phyloP scores from a whole-genome alignment of 139 green algal genomes.

The Tetratostichococcus sp. region DNA sequence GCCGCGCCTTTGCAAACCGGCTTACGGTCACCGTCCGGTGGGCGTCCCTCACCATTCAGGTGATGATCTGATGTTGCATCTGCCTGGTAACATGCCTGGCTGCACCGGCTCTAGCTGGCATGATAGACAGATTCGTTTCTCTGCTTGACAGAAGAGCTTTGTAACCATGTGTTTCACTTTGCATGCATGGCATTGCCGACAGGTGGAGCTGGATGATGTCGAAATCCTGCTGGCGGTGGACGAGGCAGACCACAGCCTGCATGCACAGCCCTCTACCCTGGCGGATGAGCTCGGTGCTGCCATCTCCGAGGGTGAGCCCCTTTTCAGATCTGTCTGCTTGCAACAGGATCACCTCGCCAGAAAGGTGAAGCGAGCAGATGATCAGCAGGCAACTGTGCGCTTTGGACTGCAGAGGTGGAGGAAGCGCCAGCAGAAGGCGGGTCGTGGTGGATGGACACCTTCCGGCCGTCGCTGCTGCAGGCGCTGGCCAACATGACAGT shows the following conservation, averaged over 20 bases:
- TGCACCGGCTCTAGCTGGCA: too few relatives aligned
- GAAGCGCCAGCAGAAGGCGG: not conserved
- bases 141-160: too few relatives aligned
- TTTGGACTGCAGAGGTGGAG: not conserved
- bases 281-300: not conserved
- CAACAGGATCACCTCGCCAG: too few relatives aligned
- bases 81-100: too few relatives aligned
- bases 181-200: not conserved
- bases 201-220: slow-evolving; percentile 49
- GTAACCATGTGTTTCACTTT: too few relatives aligned
- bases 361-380: too few relatives aligned
- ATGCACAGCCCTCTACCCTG: not conserved
- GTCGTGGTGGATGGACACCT: slow-evolving; percentile 18
- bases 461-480: slow-evolving; percentile 33
- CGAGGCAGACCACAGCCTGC: not conserved
- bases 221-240: slow-evolving; percentile 35
- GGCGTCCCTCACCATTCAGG: slow-evolving; percentile 47
- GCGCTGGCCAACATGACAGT: slow-evolving; percentile 38
- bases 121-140: too few relatives aligned
- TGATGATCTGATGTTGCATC: slow-evolving; percentile 2
- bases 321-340: too few relatives aligned
- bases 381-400: too few relatives aligned
- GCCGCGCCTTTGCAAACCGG: slow-evolving; percentile 34
- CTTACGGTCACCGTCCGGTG: slow-evolving; percentile 44
- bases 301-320: not conserved